Percentiles rank a stretch among this genome's conserved stretches.
Evolutionary conservation across 352 stramenopile genomes (phyloP).

Genomic region (Pythium sukuiense): DNA sequence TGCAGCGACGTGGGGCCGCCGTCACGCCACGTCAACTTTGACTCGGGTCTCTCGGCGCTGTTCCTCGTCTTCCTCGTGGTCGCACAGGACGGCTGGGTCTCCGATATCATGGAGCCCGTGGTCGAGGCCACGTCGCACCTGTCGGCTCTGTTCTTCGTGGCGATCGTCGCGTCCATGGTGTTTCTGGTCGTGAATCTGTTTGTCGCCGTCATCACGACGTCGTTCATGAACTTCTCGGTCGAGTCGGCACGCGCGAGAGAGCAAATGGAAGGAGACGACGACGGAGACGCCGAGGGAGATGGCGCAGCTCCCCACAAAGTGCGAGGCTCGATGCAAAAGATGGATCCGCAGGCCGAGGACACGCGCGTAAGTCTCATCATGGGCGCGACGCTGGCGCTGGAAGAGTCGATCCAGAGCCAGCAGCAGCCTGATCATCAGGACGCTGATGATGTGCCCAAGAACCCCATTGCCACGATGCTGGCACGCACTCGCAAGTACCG

Average conservation of each 20-base stretch:
- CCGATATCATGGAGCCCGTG: conserved; percentile 78
- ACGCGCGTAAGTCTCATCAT: conserved; percentile 83
- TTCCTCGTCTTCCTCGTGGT: conserved; percentile 83
- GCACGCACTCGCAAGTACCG: conserved; percentile 47
- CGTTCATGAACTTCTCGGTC: conserved; percentile 81
- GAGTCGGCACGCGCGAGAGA: conserved; percentile 25
- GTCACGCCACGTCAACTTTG: conserved; percentile 67
- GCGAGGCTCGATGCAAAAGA: conserved; percentile 43
- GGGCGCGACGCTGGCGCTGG: conserved; percentile 74
- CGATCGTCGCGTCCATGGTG: conserved; percentile 73
- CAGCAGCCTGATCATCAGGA: neutral
- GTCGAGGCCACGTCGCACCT: conserved; percentile 58
- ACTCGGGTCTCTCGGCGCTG: conserved; percentile 61
- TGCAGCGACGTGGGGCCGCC: conserved; percentile 36
- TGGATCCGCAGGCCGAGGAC: conserved; percentile 58
- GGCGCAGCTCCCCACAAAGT: conserved; percentile 7
- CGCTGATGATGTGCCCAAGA: conserved; percentile 9
- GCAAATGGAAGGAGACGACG: conserved; percentile 16
- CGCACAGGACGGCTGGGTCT: conserved; percentile 75
- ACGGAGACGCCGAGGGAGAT: conserved; percentile 32
- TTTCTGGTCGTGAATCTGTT: conserved; percentile 85
- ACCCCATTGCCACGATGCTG: conserved; percentile 22
- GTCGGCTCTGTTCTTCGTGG: conserved; percentile 66
- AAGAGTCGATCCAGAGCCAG: conserved; percentile 42
- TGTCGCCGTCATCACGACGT: conserved; percentile 80